A percentile compares a stretch with the other conserved stretches of the same genome.
Conservation (phyloP, 331 rosid genomes). For the Malus hybrid region DNA sequence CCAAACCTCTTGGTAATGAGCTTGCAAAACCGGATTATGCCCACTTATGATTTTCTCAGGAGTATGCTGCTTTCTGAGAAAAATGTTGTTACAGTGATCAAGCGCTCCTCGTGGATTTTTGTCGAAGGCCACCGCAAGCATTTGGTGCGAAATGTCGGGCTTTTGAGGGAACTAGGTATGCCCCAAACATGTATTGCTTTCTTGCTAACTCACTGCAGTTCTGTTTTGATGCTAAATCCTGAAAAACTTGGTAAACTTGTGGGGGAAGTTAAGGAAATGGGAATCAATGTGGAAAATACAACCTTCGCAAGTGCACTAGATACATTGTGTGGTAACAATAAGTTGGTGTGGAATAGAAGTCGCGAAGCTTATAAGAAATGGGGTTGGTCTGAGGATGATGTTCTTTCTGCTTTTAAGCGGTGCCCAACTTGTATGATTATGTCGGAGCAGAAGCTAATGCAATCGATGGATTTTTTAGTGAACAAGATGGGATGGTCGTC, state of each 20-base stretch:
- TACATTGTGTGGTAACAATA: constrained; percentile 14
- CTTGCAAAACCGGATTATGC: constrained; percentile 17
- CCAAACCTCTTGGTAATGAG: constrained; percentile 8
- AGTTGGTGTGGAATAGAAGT: constrained; percentile 29
- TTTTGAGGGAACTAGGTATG: constrained; percentile 27
- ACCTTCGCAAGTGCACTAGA: constrained; percentile 12
- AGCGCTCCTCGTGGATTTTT: constrained; percentile 4
- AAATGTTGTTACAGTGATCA: constrained; percentile 1
- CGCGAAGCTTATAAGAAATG: constrained; percentile 10
- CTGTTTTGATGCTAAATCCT: background rate
- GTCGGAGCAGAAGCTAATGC: constrained; percentile 28
- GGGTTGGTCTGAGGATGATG: constrained; percentile 4
- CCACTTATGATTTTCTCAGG: constrained; percentile 14
- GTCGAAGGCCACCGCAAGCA: background rate
- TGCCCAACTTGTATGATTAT: constrained; percentile 16
- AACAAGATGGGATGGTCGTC: constrained; percentile 22
- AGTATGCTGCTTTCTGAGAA: constrained; percentile 7
- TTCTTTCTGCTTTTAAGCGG: background rate
- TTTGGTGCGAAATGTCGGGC: constrained; percentile 15
- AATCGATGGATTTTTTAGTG: constrained; percentile 21
- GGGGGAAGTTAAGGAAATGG: constrained; percentile 32
- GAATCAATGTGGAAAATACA: constrained; percentile 11
- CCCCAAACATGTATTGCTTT: constrained; percentile 9
- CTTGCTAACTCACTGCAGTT: background rate
- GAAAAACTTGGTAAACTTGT: constrained; percentile 8